A percentile compares a stretch with the other conserved stretches of the same genome.
Conservation (phyloP, 1,284 basidiomycete genomes). For the Trichosporon inkin region DNA sequence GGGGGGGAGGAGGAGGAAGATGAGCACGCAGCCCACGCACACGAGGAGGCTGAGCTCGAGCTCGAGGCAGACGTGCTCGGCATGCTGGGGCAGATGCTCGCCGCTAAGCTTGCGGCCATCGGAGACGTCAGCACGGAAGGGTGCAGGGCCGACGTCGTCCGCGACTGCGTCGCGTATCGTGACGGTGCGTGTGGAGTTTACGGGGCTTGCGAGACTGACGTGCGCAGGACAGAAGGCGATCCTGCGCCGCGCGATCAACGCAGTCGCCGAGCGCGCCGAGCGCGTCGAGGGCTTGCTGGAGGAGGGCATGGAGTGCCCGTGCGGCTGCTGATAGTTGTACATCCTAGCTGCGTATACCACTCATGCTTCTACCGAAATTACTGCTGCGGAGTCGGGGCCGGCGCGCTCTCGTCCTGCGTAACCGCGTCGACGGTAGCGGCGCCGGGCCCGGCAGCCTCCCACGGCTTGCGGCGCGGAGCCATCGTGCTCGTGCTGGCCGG, state of each 20-base stretch:
- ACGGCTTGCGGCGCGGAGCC: constrained; percentile 23
- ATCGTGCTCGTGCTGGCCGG: constrained; percentile 15
- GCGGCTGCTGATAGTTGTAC: constrained; percentile 27
- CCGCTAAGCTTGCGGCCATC: constrained; percentile 58
- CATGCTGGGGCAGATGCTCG: constrained; percentile 62
- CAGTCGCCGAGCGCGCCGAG: constrained; percentile 33
- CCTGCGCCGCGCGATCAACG: constrained; percentile 29
- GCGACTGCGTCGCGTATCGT: constrained; percentile 36
- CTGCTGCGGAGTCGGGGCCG: neutral
- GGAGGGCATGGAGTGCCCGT: constrained; percentile 38
- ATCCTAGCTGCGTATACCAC: neutral
- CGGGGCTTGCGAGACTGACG: too few relatives aligned
- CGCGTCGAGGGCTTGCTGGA: constrained; percentile 35
- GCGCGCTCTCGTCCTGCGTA: neutral
- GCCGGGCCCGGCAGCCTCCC: constrained; percentile 16
- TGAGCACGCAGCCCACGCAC: constrained; percentile 38
- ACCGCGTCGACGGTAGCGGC: neutral
- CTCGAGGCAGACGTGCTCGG: constrained; percentile 56
- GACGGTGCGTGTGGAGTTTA: constrained; percentile 28
- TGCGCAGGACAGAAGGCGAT: constrained; percentile 35
- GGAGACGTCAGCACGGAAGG: constrained; percentile 24
- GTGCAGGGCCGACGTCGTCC: constrained; percentile 30
- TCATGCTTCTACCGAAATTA: too few relatives aligned
- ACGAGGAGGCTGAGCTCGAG: constrained; percentile 61
- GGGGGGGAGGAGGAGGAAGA: constrained; percentile 46